phyloP scores from a whole-genome alignment of 441 rosid genomes.

The Flueggea neowawraea region DNA sequence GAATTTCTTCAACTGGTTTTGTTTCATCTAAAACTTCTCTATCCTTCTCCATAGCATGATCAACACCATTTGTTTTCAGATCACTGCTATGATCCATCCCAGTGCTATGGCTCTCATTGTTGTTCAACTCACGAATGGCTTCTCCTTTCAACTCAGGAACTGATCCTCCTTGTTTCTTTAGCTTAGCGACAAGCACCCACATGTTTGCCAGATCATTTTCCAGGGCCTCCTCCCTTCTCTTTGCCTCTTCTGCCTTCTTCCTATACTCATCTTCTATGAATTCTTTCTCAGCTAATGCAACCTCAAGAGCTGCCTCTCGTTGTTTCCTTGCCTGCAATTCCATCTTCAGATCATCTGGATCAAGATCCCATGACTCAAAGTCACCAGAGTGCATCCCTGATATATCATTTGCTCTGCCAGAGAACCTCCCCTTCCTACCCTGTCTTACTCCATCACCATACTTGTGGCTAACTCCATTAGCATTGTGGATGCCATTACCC shows the following conservation, averaged over 20 bases:
- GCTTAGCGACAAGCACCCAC: conserved; percentile 99
- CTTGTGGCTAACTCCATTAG: conserved; percentile 59
- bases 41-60: conserved; percentile 30
- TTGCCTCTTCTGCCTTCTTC: conserved; percentile 81
- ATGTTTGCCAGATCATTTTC: conserved; percentile 98
- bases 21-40: conserved; percentile 45
- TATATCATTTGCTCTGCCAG: conserved; percentile 57
- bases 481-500: conserved; percentile 27
- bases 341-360: conserved; percentile 70
- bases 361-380: conserved; percentile 77
- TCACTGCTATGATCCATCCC: conserved; percentile 27
- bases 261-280: conserved; percentile 71
- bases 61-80: conserved; percentile 34
- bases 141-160: conserved; percentile 25
- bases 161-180: conserved; percentile 78
- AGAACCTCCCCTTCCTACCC: conserved; percentile 75
- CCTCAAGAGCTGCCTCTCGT: conserved; percentile 86
- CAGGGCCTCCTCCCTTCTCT: conserved; percentile 81
- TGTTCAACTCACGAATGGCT: conserved; percentile 35
- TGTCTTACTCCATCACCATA: conserved; percentile 51
- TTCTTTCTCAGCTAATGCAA: conserved; percentile 83
- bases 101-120: conserved; percentile 32
- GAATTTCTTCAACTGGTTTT: conserved; percentile 49
- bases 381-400: conserved; percentile 51
- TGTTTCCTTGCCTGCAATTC: conserved; percentile 93